phyloP scores from a whole-genome alignment of 192 early-diverging fungal genomes.

The Ambispora gerdemannii region DNA sequence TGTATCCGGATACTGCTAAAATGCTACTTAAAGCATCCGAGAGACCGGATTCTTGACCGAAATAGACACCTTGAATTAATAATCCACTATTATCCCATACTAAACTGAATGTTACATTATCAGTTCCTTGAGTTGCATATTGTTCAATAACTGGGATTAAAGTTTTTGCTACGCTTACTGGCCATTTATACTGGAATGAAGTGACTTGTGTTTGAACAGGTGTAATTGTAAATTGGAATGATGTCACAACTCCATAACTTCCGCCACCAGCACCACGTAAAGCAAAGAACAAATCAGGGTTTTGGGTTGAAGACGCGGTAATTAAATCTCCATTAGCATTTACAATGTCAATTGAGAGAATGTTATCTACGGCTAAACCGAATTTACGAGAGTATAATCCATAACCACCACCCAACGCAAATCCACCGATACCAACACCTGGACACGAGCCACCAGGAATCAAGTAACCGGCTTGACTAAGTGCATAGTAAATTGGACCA shows the following conservation, averaged over 20 bases:
- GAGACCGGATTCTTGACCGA: slow-evolving; percentile 30
- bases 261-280: slow-evolving; percentile 59
- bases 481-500: slow-evolving; percentile 50
- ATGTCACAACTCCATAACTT: slow-evolving; percentile 46
- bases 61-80: slow-evolving; percentile 35
- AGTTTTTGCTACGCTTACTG: slow-evolving; percentile 15
- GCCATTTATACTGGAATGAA: slow-evolving; percentile 33
- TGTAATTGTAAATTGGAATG: slow-evolving; percentile 36
- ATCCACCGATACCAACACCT: slow-evolving; percentile 58
- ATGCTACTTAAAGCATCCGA: slow-evolving; percentile 8
- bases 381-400: slow-evolving; percentile 49
- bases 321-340: slow-evolving; percentile 25
- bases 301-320: slow-evolving; percentile 35
- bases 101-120: slow-evolving; percentile 36
- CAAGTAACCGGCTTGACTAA: background rate
- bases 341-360: slow-evolving; percentile 46
- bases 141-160: slow-evolving; percentile 32
- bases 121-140: slow-evolving; percentile 19
- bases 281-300: slow-evolving; percentile 61
- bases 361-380: slow-evolving; percentile 52
- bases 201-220: slow-evolving; percentile 37
- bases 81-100: slow-evolving; percentile 20
- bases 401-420: slow-evolving; percentile 55
- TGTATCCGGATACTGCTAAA: background rate
- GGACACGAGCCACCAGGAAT: slow-evolving; percentile 57